Percentiles rank a stretch among this genome's conserved stretches.
Evolutionary conservation across 345 rosid species (phyloP).

Genomic region (Cardamine chenopodiifolia): DNA sequence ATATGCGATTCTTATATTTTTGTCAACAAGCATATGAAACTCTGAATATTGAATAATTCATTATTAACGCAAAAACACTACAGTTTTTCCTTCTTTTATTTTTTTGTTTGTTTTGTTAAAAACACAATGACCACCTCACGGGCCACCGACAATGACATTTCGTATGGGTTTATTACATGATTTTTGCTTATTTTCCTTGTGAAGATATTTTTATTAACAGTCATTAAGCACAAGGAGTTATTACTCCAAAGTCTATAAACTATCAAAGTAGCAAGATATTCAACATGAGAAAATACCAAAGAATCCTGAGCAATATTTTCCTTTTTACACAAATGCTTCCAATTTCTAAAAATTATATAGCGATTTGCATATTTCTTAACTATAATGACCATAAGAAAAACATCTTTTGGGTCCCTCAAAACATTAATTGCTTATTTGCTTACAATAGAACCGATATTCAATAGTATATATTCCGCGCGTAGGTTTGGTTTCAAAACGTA

Average conservation of each 20-base stretch:
- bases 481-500: too few species aligned
- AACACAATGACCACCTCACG: slow-evolving; percentile 12
- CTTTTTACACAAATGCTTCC: neutral
- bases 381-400: neutral
- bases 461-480: too few species aligned
- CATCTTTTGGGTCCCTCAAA: too few species aligned
- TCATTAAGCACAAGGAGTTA: neutral
- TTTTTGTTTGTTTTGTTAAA: neutral
- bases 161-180: neutral
- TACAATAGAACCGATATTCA: too few species aligned
- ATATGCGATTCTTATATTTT: neutral
- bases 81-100: neutral
- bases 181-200: neutral
- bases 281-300: neutral
- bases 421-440: too few species aligned
- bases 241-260: neutral
- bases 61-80: slow-evolving; percentile 4
- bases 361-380: neutral
- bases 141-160: slow-evolving; percentile 2
- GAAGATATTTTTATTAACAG: neutral
- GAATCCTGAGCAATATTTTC: neutral
- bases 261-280: neutral
- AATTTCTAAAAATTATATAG: neutral
- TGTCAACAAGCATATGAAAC: neutral
- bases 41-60: neutral